Conservation (phyloP, 2,329 filamentous ascomycete genomes). For the Cryphonectria parasitica region DNA sequence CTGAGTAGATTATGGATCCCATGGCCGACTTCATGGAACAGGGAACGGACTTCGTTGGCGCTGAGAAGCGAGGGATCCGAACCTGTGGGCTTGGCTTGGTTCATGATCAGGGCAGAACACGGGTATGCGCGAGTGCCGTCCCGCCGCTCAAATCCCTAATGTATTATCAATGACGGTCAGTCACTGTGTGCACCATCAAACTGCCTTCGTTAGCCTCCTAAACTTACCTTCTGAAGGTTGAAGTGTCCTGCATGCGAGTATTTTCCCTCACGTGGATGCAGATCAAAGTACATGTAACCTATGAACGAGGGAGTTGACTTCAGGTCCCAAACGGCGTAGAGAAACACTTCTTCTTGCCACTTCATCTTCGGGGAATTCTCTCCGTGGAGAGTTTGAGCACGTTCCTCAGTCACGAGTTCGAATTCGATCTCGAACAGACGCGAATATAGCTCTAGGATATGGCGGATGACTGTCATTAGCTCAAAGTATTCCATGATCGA, state of each 20-base stretch:
- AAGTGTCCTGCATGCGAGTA: slow-evolving; percentile 26
- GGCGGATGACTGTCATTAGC: slow-evolving; percentile 10
- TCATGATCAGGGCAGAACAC: slow-evolving; percentile 23
- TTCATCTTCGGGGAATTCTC: neutral
- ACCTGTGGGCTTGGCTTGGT: slow-evolving; percentile 20
- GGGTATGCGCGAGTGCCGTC: slow-evolving; percentile 22
- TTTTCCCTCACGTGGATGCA: slow-evolving; percentile 25
- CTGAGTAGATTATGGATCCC: slow-evolving; percentile 22
- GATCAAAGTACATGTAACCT: slow-evolving; percentile 28
- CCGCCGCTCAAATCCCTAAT: slow-evolving; percentile 12
- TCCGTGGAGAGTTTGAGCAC: neutral
- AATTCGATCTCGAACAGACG: slow-evolving; percentile 23
- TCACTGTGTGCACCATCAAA: neutral
- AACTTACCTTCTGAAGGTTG: slow-evolving; percentile 15
- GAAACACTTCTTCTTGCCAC: slow-evolving; percentile 28
- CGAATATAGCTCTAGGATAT: slow-evolving; percentile 17
- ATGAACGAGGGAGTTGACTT: slow-evolving; percentile 13
- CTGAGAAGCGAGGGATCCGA: slow-evolving; percentile 18
- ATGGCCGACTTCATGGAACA: slow-evolving; percentile 30
- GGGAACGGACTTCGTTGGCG: slow-evolving; percentile 21
- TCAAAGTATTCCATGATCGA: slow-evolving; percentile 26
- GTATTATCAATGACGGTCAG: neutral
- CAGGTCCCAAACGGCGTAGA: slow-evolving; percentile 21
- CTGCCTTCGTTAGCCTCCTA: neutral
- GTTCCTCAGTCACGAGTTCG: slow-evolving; percentile 1